Percentiles rank a stretch among this genome's conserved stretches.
phyloP scores from a whole-genome alignment of 352 stramenopile genomes.

The Phytophthora idaei region DNA sequence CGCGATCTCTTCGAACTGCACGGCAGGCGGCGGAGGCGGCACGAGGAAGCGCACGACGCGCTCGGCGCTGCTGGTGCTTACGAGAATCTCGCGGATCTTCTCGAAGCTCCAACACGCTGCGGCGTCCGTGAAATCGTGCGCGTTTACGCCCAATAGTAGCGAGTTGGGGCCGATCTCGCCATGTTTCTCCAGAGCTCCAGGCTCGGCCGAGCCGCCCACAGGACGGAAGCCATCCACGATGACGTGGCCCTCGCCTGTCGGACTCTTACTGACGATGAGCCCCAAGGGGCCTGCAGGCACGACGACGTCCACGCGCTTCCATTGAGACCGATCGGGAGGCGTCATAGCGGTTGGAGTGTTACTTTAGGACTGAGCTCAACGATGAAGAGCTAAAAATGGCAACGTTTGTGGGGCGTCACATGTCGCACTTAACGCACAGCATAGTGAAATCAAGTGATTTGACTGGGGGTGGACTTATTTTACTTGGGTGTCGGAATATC shows the following conservation, averaged over 20 bases:
- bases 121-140: constrained; percentile 61
- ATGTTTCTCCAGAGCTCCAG: constrained; percentile 50
- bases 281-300: constrained; percentile 72
- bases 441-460: constrained; percentile 9
- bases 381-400: constrained; percentile 13
- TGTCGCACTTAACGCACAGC: constrained; percentile 2
- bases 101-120: constrained; percentile 53
- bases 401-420: neutral
- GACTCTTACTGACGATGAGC: constrained; percentile 75
- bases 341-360: constrained; percentile 4
- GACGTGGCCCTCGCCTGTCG: constrained; percentile 45
- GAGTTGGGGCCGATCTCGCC: constrained; percentile 46
- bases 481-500: constrained; percentile 8
- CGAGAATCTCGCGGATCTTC: constrained; percentile 73
- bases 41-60: constrained; percentile 73
- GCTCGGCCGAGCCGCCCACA: constrained; percentile 43
- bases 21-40: constrained; percentile 38
- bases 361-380: neutral
- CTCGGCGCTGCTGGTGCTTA: constrained; percentile 59
- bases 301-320: constrained; percentile 64
- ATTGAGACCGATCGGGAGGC: constrained; percentile 32
- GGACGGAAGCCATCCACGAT: constrained; percentile 82
- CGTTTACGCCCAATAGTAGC: constrained; percentile 75
- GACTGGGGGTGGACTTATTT: neutral
- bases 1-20: constrained; percentile 44